A percentile compares a stretch with the other conserved stretches of the same genome.
phyloP scores from a whole-genome alignment of 2,329 filamentous ascomycete species.

The Sporothrix luriei region DNA sequence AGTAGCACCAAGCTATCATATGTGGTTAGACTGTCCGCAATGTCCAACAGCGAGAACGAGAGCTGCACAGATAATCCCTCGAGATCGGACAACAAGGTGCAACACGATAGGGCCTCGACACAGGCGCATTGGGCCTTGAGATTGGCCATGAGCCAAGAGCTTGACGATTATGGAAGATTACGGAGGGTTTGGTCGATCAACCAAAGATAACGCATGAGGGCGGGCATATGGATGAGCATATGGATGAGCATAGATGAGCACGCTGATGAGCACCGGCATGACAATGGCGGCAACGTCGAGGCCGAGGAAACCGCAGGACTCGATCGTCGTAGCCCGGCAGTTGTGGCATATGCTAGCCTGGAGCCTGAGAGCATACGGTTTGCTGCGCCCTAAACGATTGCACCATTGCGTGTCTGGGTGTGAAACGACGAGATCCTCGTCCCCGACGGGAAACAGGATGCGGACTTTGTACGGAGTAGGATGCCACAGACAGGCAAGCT shows the following conservation, averaged over 20 bases:
- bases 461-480: no score
- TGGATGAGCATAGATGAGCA: no score
- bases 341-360: no score
- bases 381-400: constrained; percentile 22
- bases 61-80: not conserved
- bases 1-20: no score
- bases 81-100: not conserved
- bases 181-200: not conserved
- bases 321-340: not conserved
- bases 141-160: not conserved
- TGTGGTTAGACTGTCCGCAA: not conserved
- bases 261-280: no score
- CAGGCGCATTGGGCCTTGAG: not conserved
- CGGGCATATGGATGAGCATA: no score
- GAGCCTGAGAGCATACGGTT: not conserved
- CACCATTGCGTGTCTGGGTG: constrained; percentile 5
- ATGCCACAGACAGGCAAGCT: not conserved
- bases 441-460: constrained; percentile 10
- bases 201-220: not conserved
- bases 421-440: not conserved
- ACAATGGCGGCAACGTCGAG: no score
- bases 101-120: not conserved
- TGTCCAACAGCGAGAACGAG: constrained; percentile 11
- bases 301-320: not conserved
- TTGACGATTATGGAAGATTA: not conserved